phyloP scores from a whole-genome alignment of 352 stramenopile genomes.

The Globisporangium uncinulatum region DNA sequence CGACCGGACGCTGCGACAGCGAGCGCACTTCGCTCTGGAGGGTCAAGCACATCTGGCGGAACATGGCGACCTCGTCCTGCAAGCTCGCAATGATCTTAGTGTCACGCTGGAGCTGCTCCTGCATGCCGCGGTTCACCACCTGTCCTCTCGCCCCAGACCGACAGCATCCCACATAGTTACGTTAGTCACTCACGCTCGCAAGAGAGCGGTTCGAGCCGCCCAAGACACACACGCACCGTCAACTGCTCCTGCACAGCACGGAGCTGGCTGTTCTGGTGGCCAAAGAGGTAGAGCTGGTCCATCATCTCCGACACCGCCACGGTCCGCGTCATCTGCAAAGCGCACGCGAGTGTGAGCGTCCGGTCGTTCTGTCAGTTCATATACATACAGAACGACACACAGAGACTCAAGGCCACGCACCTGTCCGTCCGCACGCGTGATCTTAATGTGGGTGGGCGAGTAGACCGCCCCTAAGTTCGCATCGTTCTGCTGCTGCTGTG shows the following conservation, averaged over 20 bases:
- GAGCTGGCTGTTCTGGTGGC: conserved; percentile 62
- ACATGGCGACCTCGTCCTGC: conserved; percentile 79
- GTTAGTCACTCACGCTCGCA: neutral
- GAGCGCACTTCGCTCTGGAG: conserved; percentile 64
- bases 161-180: neutral
- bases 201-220: too few relatives aligned
- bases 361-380: neutral
- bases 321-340: conserved; percentile 49
- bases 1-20: neutral
- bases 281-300: conserved; percentile 67
- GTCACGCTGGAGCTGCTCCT: conserved; percentile 63
- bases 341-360: too few relatives aligned
- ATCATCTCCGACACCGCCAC: conserved; percentile 75
- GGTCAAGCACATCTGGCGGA: conserved; percentile 78
- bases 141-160: conserved; percentile 8
- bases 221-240: conserved; percentile 36
- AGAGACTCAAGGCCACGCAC: conserved; percentile 7
- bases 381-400: neutral
- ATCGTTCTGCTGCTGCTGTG: neutral
- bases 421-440: conserved; percentile 63
- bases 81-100: conserved; percentile 55
- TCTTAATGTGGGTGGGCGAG: conserved; percentile 61
- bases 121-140: conserved; percentile 58
- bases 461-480: conserved; percentile 46
- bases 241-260: conserved; percentile 58